These are phyloP conservation scores for Arbutus unedo DNA, from an alignment of 148 eudicot genomes.

Conservation along the genomic window DNA sequence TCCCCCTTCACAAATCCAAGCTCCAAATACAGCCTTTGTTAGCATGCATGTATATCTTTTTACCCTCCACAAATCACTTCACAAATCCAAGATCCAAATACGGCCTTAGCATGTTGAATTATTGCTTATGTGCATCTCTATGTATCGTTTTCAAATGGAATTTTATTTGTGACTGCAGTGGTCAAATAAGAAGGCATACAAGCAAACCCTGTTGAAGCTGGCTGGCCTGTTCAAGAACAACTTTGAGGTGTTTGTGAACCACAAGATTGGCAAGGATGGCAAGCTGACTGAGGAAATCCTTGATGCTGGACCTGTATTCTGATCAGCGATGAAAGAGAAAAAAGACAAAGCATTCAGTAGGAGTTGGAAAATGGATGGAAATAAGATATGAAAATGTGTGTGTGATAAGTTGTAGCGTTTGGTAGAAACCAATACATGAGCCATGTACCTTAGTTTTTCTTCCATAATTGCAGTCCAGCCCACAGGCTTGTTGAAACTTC, in stretches of 20 bases:
- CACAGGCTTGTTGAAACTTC: not conserved
- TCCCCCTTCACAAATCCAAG: too few species aligned
- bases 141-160: not conserved
- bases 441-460: not conserved
- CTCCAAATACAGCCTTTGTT: too few species aligned
- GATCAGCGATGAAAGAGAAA: slow-evolving; percentile 5
- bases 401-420: not conserved
- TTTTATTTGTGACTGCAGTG: slow-evolving; percentile 38
- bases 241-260: slow-evolving; percentile 54
- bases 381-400: slow-evolving; percentile 2
- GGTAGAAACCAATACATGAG: not conserved
- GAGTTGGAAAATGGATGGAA: slow-evolving; percentile 1
- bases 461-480: not conserved
- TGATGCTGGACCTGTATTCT: slow-evolving; percentile 69
- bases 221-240: slow-evolving; percentile 67
- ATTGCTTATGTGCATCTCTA: not conserved
- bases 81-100: not conserved
- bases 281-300: slow-evolving; percentile 59
- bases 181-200: slow-evolving; percentile 54
- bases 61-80: too few species aligned
- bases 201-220: slow-evolving; percentile 53
- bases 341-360: not conserved
- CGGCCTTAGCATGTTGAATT: not conserved
- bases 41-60: too few species aligned
- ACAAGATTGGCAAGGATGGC: slow-evolving; percentile 60